Conservation (phyloP, 73 alveolate species). For the Paramecium tetraurelia region DNA sequence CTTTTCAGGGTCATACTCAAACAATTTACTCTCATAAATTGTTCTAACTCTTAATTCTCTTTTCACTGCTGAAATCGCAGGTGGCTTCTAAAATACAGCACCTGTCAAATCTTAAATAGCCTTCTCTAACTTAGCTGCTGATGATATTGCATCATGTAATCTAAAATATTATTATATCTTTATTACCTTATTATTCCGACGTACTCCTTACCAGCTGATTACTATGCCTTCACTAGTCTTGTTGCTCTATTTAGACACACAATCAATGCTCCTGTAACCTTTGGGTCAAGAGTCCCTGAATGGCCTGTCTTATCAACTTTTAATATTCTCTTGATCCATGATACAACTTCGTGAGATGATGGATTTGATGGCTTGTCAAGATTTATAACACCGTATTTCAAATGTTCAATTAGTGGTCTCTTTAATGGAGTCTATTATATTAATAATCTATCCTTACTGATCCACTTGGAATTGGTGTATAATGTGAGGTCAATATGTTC, state of each 20-base stretch:
- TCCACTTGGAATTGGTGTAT: constrained; percentile 99
- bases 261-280: constrained; percentile 99
- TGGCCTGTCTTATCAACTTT: constrained; percentile 99
- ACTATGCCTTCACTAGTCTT: constrained; percentile 96
- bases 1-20: constrained; percentile 95
- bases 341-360: constrained; percentile 98
- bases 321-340: constrained; percentile 97
- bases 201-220: constrained; percentile 95
- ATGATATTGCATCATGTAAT: constrained; percentile 57
- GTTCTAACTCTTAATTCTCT: constrained; percentile 98
- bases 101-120: constrained; percentile 95
- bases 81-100: constrained; percentile 97
- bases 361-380: constrained; percentile 99
- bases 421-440: constrained; percentile 89
- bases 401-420: constrained; percentile 94
- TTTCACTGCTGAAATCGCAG: constrained; percentile 98
- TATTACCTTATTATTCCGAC: constrained; percentile 93
- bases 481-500: constrained; percentile 93
- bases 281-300: constrained; percentile 99
- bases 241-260: constrained; percentile 99
- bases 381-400: constrained; percentile 98
- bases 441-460: neutral
- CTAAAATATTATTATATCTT: neutral
- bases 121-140: constrained; percentile 70
- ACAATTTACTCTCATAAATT: constrained; percentile 94